A percentile compares a stretch with the other conserved stretches of the same genome.
Evolutionary conservation across 768 basidiomycete species (phyloP).

Genomic region (Pisolithus sp.): DNA sequence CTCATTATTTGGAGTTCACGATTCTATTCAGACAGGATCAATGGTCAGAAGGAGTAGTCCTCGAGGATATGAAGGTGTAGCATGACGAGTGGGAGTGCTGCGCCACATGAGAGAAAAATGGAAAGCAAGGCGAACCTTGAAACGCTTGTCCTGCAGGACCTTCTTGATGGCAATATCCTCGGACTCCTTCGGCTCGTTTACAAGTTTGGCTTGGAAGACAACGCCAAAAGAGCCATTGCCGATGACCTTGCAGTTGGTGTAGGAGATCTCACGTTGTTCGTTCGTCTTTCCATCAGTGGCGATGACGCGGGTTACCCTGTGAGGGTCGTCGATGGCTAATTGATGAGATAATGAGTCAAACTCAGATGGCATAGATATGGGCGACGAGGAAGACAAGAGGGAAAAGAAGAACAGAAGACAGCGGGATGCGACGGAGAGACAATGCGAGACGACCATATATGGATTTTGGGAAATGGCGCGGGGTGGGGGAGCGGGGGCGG

Average conservation of each 20-base stretch:
- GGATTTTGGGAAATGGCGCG: slow-evolving; percentile 15
- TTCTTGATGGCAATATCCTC: slow-evolving; percentile 99
- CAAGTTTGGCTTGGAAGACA: slow-evolving; percentile 91
- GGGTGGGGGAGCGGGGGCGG: background rate
- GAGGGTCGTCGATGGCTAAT: slow-evolving; percentile 89
- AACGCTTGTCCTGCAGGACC: slow-evolving; percentile 98
- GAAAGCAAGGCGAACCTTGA: slow-evolving; percentile 70
- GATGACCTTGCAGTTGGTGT: slow-evolving; percentile 97
- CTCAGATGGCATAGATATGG: slow-evolving; percentile 22
- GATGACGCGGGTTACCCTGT: slow-evolving; percentile 90
- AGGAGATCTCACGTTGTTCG: slow-evolving; percentile 80
- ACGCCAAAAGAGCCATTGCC: slow-evolving; percentile 99
- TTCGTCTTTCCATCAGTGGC: slow-evolving; percentile 94
- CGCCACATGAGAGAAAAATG: slow-evolving; percentile 3
- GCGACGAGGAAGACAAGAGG: slow-evolving; percentile 33
- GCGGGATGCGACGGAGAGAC: slow-evolving; percentile 15
- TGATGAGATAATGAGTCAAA: slow-evolving; percentile 20
- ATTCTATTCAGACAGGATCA: slow-evolving; percentile 51
- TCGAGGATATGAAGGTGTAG: background rate
- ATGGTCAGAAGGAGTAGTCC: background rate
- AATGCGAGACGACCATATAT: slow-evolving; percentile 23
- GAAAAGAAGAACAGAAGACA: slow-evolving; percentile 18
- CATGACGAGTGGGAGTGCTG: background rate
- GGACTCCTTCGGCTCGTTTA: slow-evolving; percentile 53
- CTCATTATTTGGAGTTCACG: slow-evolving; percentile 99